A percentile compares a stretch with the other conserved stretches of the same genome.
These are phyloP conservation scores for Malus hybrid DNA, from an alignment of 331 rosid species.

Conservation along the genomic window DNA sequence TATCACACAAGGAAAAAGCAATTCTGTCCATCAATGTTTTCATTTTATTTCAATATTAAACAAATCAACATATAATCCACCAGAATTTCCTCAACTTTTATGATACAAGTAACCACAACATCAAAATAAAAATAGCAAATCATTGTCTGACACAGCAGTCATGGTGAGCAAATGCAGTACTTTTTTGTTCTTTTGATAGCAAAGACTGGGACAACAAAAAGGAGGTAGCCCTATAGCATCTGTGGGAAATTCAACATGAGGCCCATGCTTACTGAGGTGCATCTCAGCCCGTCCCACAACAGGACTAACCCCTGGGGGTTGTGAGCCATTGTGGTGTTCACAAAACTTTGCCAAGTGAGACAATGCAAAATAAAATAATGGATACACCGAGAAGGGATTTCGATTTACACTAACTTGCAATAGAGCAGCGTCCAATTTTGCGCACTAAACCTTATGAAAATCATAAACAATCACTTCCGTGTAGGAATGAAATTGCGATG, in stretches of 20 bases:
- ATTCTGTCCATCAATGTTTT: background rate
- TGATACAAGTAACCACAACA: background rate
- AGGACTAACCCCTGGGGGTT: background rate
- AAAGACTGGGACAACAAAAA: background rate
- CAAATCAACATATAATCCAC: background rate
- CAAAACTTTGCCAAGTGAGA: background rate
- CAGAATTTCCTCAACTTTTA: background rate
- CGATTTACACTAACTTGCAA: background rate
- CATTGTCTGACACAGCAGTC: background rate
- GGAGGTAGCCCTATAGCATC: background rate
- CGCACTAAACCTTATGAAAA: background rate
- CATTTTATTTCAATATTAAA: background rate
- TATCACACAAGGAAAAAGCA: background rate
- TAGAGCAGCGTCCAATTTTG: background rate
- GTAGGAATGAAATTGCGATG: background rate
- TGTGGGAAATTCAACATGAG: background rate
- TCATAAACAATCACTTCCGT: background rate
- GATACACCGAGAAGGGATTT: background rate
- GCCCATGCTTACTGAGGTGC: background rate
- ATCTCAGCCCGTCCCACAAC: background rate
- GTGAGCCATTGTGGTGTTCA: background rate
- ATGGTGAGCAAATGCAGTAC: background rate
- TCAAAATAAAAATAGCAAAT: background rate
- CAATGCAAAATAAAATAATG: background rate
- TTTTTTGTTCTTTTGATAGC: background rate